Conservation (phyloP, 495 filamentous ascomycete genomes). For the Coniosporium apollinis region DNA sequence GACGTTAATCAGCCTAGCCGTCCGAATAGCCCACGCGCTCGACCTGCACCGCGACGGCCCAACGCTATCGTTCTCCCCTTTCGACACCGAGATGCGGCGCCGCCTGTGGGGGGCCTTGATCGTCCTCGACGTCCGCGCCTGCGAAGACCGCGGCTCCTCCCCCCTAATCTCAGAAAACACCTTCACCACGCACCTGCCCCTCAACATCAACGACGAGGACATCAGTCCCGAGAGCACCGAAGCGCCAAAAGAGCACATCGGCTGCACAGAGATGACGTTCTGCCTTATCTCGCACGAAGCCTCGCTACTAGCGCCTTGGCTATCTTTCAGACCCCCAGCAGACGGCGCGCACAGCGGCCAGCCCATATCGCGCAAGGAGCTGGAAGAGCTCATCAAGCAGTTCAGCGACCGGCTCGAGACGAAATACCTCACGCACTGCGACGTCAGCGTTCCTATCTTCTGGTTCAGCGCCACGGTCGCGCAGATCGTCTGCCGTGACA, state of each 20-base stretch:
- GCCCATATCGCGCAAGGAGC: too few species aligned
- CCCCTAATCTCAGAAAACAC: slow-evolving; percentile 4
- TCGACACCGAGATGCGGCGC: slow-evolving; percentile 12
- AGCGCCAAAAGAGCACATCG: neutral
- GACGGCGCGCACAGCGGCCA: neutral
- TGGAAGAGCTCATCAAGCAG: neutral
- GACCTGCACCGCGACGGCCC: slow-evolving; percentile 13
- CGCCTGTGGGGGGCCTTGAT: slow-evolving; percentile 14
- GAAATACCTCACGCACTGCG: neutral
- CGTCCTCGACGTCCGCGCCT: slow-evolving; percentile 10
- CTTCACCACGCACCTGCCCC: slow-evolving; percentile 8
- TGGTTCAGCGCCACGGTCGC: neutral
- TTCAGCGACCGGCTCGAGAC: neutral
- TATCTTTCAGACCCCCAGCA: neutral
- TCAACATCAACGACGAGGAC: slow-evolving; percentile 15
- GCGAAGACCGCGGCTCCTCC: slow-evolving; percentile 8
- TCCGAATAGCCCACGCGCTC: slow-evolving; percentile 11
- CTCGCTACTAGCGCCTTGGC: neutral
- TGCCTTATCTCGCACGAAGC: slow-evolving; percentile 3
- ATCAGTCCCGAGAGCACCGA: slow-evolving; percentile 4
- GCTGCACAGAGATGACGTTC: slow-evolving; percentile 9
- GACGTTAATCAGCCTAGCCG: slow-evolving; percentile 12
- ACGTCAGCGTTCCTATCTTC: neutral
- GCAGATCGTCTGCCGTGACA: neutral
- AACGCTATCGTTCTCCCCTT: slow-evolving; percentile 8